Evolutionary conservation across 2,329 filamentous ascomycete genomes (phyloP).

Genomic region (Ceratocystiopsis sp.): DNA sequence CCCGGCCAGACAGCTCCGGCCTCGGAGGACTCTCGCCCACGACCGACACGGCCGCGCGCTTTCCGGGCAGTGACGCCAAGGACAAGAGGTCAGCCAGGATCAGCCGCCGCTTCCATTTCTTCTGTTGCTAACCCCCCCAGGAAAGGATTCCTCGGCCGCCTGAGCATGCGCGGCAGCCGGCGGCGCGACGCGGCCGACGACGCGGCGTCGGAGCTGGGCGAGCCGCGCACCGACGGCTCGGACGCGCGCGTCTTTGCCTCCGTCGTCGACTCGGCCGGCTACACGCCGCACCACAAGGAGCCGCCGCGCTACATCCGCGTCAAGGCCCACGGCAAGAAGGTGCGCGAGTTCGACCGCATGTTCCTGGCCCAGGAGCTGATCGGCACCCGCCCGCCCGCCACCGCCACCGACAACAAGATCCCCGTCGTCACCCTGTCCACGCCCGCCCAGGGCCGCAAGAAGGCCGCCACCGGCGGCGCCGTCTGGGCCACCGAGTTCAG

Average conservation of each 20-base stretch:
- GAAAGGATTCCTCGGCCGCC: slow-evolving; percentile 80
- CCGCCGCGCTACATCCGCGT: slow-evolving; percentile 86
- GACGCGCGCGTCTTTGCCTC: slow-evolving; percentile 72
- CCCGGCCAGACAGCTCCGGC: slow-evolving; percentile 32
- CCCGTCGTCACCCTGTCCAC: slow-evolving; percentile 15
- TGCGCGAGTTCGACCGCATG: slow-evolving; percentile 65
- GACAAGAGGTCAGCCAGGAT: slow-evolving; percentile 47
- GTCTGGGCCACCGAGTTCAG: slow-evolving; percentile 92
- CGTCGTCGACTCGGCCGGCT: slow-evolving; percentile 53
- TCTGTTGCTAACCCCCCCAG: slow-evolving; percentile 24
- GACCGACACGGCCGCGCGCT: slow-evolving; percentile 24
- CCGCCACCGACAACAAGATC: slow-evolving; percentile 11
- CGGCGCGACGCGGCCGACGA: slow-evolving; percentile 50
- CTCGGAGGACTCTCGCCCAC: slow-evolving; percentile 2
- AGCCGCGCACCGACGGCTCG: slow-evolving; percentile 57
- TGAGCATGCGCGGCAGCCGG: slow-evolving; percentile 53
- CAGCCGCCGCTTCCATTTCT: not conserved
- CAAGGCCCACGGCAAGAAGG: slow-evolving; percentile 62
- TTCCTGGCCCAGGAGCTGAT: slow-evolving; percentile 87
- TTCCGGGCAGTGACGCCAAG: slow-evolving; percentile 22
- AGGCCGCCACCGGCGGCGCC: slow-evolving; percentile 37
- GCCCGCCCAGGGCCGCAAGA: slow-evolving; percentile 21
- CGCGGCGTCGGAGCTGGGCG: slow-evolving; percentile 52
- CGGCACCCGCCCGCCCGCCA: slow-evolving; percentile 29
- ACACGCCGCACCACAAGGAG: slow-evolving; percentile 72